Base-by-base conservation (phyloP, 768 basidiomycete species). In the Chalciporus piperatus region DNA sequence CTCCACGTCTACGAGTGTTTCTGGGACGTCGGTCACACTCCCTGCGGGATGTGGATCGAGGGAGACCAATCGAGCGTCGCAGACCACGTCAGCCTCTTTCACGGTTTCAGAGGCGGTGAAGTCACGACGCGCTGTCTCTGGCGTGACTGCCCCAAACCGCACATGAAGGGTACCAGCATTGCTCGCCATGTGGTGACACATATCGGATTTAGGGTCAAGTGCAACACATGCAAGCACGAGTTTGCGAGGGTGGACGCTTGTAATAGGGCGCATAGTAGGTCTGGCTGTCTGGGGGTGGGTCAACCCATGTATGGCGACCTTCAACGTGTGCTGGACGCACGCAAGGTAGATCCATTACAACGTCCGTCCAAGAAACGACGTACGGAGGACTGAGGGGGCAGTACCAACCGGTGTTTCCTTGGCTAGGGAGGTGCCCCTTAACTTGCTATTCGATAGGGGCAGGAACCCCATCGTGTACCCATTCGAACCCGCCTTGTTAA, bases 31-130 rank as follows among this genome's bases (percentile, higher is more conserved):
- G 3, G 46, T 27, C 48, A 64, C 40, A 42, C 67, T 0, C 51
- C 68, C 2, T 68, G 67, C 16, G 54, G 66, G 1, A 68, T 68
- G 68, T 70, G 69, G 60, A 66, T 68, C 33, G 69, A 68, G 44
- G 68, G 69, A 17, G 69, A 68, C 49, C 69, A 70, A 12, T 60
- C 64, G 16, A 62, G 55, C 52, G 65, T 70, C 20, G 66, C 66
- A 10, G 67, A 68, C 50, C 67, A 68, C 50, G 62, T 68, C 52
- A 54, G 57, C 11, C 65, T 62, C 45, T 68, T 64, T 33, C 67
- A 68, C 48, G 56, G 59, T 0, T 70, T 68, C 28, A 61, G 60
- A 0, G 67, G 67, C 4, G 68, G 68, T 1, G 68, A 68, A 45
- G 59, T 66, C 1, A 56, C 59, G 40, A 68, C 64, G 20, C 59